Evolutionary conservation across 2,329 filamentous ascomycete species (phyloP), one percentile per base, ranked within the genome.

Genomic region (Sporothrix pseudoabietina): DNA sequence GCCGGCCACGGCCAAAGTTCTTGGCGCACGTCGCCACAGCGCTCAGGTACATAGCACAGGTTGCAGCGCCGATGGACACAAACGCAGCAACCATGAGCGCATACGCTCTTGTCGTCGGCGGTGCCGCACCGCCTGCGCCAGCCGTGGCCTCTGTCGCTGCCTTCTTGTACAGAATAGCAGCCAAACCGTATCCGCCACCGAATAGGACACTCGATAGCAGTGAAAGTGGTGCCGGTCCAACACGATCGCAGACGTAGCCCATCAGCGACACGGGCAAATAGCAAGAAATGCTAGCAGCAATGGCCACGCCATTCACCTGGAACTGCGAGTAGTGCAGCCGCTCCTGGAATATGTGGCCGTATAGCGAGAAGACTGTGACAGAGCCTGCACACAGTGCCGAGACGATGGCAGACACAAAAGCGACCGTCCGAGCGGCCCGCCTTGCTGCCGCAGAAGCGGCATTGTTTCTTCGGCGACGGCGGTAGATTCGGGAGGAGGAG

Each of bases 11-110:
- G 68, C 94, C 94, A 82, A 98, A 99, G 83, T 98, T 99, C 89
- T 99, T 99, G 49, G 96, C 96, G 79, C 94, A 97, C 0, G 95
- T 97, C 7, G 95, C 95, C n/a, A 99, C 91, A 1, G 94, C 91
- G 69, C 91, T 88, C 72, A 98, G 86, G 81, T 98, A 99, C 89
- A 98, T 94, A 81, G 89, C 89, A 76, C 92, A 93, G 0, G 95
- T 98, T 5, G 90, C 95, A 75, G 91, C 87, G 1, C 96, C 96
- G 73, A 99, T 90, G 70, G 88, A 87, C 65, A 94, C 86, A 80
- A 98, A 99, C 0, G 94, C 91, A 72, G 93, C 80, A 6, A 98
- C 84, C 95, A 99, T 97, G 77, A 92, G 85, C 76, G 87, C 88
- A 77, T 97, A 94, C 0, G 94, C 91, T 87, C 90, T 92, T 72